phyloP scores from a whole-genome alignment of 208 protist genomes.

The Leishmania martiniquensis region DNA sequence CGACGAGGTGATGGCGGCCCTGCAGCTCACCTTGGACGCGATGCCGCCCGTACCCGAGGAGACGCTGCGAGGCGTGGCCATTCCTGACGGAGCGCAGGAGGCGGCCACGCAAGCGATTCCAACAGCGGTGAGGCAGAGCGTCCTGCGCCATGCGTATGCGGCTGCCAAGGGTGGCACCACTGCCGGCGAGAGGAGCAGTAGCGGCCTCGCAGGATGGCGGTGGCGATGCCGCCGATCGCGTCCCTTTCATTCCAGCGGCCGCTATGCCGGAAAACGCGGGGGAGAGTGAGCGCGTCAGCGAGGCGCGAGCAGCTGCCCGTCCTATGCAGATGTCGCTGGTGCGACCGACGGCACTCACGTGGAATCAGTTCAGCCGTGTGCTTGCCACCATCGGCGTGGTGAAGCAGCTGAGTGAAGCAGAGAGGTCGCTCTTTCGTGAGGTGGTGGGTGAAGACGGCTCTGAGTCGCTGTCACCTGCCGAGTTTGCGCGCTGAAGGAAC shows the following conservation, averaged over 20 bases:
- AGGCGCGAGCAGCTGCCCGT: neutral
- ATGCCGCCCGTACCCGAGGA: constrained; percentile 37
- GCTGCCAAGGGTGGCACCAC: neutral
- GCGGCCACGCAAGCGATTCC: constrained; percentile 20
- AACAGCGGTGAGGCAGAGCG: constrained; percentile 27
- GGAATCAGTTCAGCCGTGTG: constrained; percentile 52
- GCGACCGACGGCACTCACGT: constrained; percentile 47
- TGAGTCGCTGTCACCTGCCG: constrained; percentile 56
- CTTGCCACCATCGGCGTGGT: constrained; percentile 37
- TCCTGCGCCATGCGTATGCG: constrained; percentile 4
- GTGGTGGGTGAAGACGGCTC: constrained; percentile 65
- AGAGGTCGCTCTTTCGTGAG: constrained; percentile 45
- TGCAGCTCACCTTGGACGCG: constrained; percentile 53
- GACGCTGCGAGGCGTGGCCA: constrained; percentile 34
- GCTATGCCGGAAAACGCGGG: neutral
- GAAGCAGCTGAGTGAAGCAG: constrained; percentile 36
- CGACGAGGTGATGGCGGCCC: constrained; percentile 44
- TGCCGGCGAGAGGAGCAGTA: neutral
- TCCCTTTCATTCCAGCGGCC: neutral
- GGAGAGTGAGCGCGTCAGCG: neutral
- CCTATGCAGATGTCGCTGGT: constrained; percentile 13
- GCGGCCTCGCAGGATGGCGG: neutral
- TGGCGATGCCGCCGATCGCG: too few species aligned
- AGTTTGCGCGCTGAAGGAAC: constrained; percentile 54
- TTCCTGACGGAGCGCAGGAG: constrained; percentile 29